Base-by-base conservation (phyloP, 83 land plant genomes). In the Thuja plicata region DNA sequence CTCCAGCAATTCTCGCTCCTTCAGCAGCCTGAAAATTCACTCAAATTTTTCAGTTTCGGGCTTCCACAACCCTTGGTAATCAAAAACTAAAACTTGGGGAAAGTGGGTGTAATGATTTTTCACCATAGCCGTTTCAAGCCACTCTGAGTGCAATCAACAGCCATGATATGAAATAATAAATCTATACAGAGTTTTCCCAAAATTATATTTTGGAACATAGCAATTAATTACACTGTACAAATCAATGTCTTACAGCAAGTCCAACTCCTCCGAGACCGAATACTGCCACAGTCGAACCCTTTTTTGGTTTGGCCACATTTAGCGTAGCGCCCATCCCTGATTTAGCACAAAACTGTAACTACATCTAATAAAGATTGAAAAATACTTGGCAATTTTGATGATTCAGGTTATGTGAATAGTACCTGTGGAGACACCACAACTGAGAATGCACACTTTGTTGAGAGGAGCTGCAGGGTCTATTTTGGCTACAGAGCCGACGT, bases 261-360 rank as follows among this genome's bases (percentile, higher is more conserved):
- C 96, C 96, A 2, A 95, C 95, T 73, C 94, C 94, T 27, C 95
- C 96, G 55, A 94, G 54, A 35, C 97, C 97, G 85, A 95, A 95
- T 3, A 95, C 78, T 46, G 96, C 97, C n/a, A 95, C 95, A 9
- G 94, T 88, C 11, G 91, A 89, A 19, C 94, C 95, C 87, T 91
- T 94, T 17, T 74, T 79, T 0, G 96, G 96, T 89, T 93, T 94
- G 32, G 94, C 97, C 89, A 91, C 95, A 91, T 95, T 95, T 87
- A 94, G 2, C 19, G 94, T 90, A 41, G 97, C 94, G 78, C 97
- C 97, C 87, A 86, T 71, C 17, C 90, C 90, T 86, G 88, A 71
- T 54, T 54, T 24, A 41, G 17, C 41, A 11, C 79, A 35, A 13
- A 76, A 76, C 79, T 32, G n/a, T 66, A 24, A 27, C 2, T 24